These are phyloP conservation scores for Curvularia lunata DNA, from an alignment of 2,329 filamentous ascomycete genomes.

Conservation along the genomic window DNA sequence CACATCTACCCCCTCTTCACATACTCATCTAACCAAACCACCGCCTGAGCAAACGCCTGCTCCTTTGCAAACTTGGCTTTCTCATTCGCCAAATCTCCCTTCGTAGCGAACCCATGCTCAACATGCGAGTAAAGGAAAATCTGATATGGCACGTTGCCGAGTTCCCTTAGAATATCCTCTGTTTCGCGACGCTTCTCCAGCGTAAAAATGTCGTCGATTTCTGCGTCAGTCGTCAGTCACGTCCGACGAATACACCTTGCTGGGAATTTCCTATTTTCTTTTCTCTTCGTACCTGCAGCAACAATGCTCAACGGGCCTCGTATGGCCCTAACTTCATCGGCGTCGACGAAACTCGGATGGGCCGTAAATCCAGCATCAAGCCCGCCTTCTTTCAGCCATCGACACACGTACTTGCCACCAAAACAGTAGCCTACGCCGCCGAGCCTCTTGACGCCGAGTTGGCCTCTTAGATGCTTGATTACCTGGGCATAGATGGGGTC, in stretches of 20 bases:
- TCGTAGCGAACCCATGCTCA: constrained; percentile 76
- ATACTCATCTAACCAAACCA: constrained; percentile 76
- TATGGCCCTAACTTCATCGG: constrained; percentile 65
- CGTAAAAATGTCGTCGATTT: constrained; percentile 67
- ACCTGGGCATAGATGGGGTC: constrained; percentile 61
- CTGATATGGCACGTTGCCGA: constrained; percentile 67
- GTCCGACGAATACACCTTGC: too few relatives aligned
- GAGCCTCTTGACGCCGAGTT: constrained; percentile 61
- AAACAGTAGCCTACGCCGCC: constrained; percentile 77
- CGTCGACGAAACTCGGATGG: constrained; percentile 76
- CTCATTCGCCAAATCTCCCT: constrained; percentile 66
- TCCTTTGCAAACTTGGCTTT: constrained; percentile 74
- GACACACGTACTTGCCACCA: constrained; percentile 66
- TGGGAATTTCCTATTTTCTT: too few relatives aligned
- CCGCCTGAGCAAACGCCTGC: constrained; percentile 78
- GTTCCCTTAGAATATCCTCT: constrained; percentile 64
- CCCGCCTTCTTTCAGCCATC: constrained; percentile 63
- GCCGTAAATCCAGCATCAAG: constrained; percentile 75
- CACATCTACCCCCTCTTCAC: constrained; percentile 49
- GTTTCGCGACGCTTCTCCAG: constrained; percentile 61
- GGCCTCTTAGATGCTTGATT: constrained; percentile 65
- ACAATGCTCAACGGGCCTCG: constrained; percentile 65
- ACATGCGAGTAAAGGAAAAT: constrained; percentile 77
- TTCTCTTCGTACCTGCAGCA: constrained; percentile 58
- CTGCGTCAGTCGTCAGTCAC: constrained; percentile 36